Conservation (phyloP, 1,139 yeast species). For the Kodamaea derodonti region DNA sequence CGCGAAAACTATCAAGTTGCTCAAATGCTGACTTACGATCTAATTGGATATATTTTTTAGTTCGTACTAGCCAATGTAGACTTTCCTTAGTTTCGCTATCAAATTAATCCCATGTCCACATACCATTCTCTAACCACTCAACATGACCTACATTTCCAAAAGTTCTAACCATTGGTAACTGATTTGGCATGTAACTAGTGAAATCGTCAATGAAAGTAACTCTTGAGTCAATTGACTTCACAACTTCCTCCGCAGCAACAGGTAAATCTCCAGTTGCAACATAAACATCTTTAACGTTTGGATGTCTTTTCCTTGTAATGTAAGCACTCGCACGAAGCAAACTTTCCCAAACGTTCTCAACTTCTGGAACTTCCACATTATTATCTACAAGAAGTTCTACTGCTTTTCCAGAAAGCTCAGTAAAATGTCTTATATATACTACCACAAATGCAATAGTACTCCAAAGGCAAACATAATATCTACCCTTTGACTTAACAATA, state of each 20-base stretch:
- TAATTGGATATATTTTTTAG: too few relatives aligned
- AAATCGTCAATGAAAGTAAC: slow-evolving; percentile 1
- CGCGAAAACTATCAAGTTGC: too few relatives aligned
- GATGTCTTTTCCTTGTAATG: slow-evolving; percentile 2
- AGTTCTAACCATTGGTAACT: slow-evolving; percentile 7
- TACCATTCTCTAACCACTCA: slow-evolving; percentile 6
- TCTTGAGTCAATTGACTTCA: not conserved
- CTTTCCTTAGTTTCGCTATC: not conserved
- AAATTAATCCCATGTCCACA: slow-evolving; percentile 6
- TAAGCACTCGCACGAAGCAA: slow-evolving; percentile 3
- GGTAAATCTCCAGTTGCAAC: slow-evolving; percentile 4
- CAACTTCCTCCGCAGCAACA: not conserved
- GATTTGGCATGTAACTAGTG: slow-evolving; percentile 1
- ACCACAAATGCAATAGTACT: slow-evolving; percentile 3
- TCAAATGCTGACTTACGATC: too few relatives aligned
- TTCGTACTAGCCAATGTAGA: too few relatives aligned
- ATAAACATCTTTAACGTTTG: not conserved
- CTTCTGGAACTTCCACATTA: not conserved
- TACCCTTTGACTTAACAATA: not conserved
- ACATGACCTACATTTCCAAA: slow-evolving; percentile 2
- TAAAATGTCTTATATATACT: slow-evolving; percentile 2
- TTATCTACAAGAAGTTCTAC: slow-evolving; percentile 1
- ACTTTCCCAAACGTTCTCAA: not conserved
- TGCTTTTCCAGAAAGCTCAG: slow-evolving; percentile 1
- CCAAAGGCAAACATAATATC: slow-evolving; percentile 2